Evolutionary conservation across 148 eudicot genomes (phyloP), one percentile per base, ranked within the genome.

Genomic region (Rhododendron mucronatum): DNA sequence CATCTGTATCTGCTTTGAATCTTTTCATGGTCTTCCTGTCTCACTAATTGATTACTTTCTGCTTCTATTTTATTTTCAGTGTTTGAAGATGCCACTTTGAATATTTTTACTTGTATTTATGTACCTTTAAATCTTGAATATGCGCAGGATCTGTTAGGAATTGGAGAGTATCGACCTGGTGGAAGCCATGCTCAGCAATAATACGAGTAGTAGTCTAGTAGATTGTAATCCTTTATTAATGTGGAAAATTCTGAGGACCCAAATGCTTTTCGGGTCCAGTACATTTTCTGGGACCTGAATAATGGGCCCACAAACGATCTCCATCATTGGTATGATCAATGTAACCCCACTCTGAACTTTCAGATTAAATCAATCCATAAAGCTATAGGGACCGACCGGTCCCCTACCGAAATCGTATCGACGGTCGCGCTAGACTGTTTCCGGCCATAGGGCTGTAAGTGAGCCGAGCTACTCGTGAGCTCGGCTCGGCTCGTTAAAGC

Each of bases 101-200:
- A 55, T 55, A 55, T 55, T 55, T 55, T 55, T 55, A 55, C 61
- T 53, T 14, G 57, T 13, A 14, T 53, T 53, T 55, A 55, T 16
- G 53, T 9, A 13, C 11, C 48, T 20, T 30, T 45, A 18, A 55
- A 55, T 55, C 61, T 55, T 81, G 2, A 35, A 59, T 79, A 41
- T 85, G 77, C 85, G 91, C 94, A 94, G 97, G 97, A 93, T 89
- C 91, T 94, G 88, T 87, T 93, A 78, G 97, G 97, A 26, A 94
- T 94, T 82, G 97, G 97, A 87, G 94, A 93, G 61, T 94, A 92
- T 89, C 91, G 92, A 45, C 90, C 94, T 28, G 88, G 91, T 77
- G 88, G 83, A 63, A 88, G 78, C 90, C 88, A 85, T 89, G 61
- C 86, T 86, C 82, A 90, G 41, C 84, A 85, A 51, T 89, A 86